A percentile compares a stretch with the other conserved stretches of the same genome.
Conservation (phyloP, 257 asterid genomes). For the Solanum peruvianum region DNA sequence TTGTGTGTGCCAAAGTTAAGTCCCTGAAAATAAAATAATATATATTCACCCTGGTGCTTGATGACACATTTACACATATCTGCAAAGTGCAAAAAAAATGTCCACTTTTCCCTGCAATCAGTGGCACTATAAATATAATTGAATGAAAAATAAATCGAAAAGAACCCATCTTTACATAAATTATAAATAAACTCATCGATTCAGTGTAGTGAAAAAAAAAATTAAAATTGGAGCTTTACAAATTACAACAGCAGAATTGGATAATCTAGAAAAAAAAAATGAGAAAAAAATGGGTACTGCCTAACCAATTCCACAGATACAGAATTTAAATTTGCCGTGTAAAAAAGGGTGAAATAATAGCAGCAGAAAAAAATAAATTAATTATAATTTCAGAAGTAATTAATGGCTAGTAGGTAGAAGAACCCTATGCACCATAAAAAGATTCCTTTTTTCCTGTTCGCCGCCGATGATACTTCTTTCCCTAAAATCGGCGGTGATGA, state of each 20-base stretch:
- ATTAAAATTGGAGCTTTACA: conserved; percentile 9
- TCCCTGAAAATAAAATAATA: no score
- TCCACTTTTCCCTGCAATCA: background rate
- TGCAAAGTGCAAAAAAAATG: background rate
- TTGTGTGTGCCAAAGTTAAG: no score
- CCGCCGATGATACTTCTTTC: conserved; percentile 18
- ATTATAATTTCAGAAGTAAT: conserved; percentile 4
- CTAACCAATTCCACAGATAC: conserved; percentile 9
- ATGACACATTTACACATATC: background rate
- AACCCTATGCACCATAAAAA: conserved; percentile 39
- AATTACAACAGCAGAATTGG: conserved; percentile 25
- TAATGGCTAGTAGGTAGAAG: conserved; percentile 20
- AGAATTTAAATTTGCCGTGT: conserved; percentile 19
- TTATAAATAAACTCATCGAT: background rate
- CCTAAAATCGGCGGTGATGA: conserved; percentile 45
- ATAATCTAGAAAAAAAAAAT: conserved; percentile 5
- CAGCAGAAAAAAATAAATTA: background rate
- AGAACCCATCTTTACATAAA: background rate
- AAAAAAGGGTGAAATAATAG: background rate
- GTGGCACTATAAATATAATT: background rate
- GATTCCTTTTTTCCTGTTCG: conserved; percentile 6
- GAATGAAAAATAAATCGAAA: background rate
- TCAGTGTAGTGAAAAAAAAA: conserved; percentile 2
- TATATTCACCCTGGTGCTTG: background rate
- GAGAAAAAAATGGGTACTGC: background rate